phyloP scores from a whole-genome alignment of 2,329 filamentous ascomycete genomes.

The Cordyceps sp. region DNA sequence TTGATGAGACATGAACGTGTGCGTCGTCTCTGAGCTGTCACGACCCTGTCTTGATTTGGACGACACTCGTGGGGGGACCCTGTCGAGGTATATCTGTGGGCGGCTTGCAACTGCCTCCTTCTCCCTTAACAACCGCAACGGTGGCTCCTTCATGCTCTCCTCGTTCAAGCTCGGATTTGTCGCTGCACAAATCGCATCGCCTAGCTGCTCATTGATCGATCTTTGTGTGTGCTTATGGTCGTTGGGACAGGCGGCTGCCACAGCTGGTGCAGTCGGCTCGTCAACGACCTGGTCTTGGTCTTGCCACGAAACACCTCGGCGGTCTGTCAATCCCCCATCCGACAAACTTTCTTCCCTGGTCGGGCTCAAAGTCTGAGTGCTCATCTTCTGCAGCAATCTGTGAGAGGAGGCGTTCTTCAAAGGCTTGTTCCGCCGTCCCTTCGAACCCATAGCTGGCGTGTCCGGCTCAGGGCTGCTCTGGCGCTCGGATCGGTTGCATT shows the following conservation, averaged over 20 bases:
- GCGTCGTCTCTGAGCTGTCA: constrained; percentile 1
- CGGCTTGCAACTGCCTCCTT: background rate
- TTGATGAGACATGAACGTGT: background rate
- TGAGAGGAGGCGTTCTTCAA: constrained; percentile 8
- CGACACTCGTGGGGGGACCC: constrained; percentile 6
- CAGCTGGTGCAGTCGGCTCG: background rate
- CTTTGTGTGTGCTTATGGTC: too few species aligned
- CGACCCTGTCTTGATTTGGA: constrained; percentile 2
- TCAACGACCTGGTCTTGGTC: background rate
- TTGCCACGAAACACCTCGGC: background rate
- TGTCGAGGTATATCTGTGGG: constrained; percentile 3
- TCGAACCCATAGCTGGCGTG: constrained; percentile 13
- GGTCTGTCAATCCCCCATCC: constrained; percentile 4
- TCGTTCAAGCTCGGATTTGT: too few species aligned
- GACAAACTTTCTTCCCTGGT: constrained; percentile 13
- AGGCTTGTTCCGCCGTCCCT: constrained; percentile 7
- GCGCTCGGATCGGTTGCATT: constrained; percentile 5
- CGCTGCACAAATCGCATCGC: too few species aligned
- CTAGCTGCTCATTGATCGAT: too few species aligned
- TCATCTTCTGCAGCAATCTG: constrained; percentile 8
- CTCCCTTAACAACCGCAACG: too few species aligned
- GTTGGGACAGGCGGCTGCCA: too few species aligned
- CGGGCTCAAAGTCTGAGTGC: constrained; percentile 12
- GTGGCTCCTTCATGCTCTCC: too few species aligned
- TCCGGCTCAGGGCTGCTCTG: constrained; percentile 19